These are phyloP conservation scores for Cyberlindnera meyerae DNA, from an alignment of 805 yeast species.

Conservation along the genomic window DNA sequence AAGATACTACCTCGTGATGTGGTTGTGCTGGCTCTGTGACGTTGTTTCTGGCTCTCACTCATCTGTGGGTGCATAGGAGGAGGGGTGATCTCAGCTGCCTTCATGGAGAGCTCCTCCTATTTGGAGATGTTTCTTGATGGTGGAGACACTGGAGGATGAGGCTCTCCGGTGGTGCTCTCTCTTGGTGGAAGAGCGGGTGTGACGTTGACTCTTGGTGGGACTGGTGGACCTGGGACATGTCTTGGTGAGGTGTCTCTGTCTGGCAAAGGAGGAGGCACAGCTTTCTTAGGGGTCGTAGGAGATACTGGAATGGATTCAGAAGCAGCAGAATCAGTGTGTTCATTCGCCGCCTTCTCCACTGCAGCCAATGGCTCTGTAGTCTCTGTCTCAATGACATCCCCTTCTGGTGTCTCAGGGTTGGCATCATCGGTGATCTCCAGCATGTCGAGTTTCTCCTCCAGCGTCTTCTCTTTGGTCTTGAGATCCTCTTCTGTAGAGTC, in stretches of 20 bases:
- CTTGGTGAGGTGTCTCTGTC: neutral
- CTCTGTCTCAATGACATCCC: too few species aligned
- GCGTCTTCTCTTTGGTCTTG: slow-evolving; percentile 13
- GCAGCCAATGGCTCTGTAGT: too few species aligned
- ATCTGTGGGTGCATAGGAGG: slow-evolving; percentile 25
- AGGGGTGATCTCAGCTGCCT: slow-evolving; percentile 28
- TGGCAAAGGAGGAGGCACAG: slow-evolving; percentile 8
- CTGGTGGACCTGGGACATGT: neutral
- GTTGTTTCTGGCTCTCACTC: slow-evolving; percentile 21
- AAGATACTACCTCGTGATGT: slow-evolving; percentile 10
- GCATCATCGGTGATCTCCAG: slow-evolving; percentile 17
- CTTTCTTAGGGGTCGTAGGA: neutral
- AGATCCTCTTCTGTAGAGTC: slow-evolving; percentile 10
- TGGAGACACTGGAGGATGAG: too few species aligned
- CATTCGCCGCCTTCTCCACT: too few species aligned
- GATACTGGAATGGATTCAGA: neutral
- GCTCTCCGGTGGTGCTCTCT: neutral
- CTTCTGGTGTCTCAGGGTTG: neutral
- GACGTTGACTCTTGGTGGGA: slow-evolving; percentile 2
- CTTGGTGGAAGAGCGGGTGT: slow-evolving; percentile 24
- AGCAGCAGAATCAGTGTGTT: too few species aligned
- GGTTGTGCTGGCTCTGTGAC: slow-evolving; percentile 16
- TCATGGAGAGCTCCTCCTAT: slow-evolving; percentile 9
- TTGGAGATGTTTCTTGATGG: slow-evolving; percentile 2
- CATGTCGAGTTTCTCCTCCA: slow-evolving; percentile 16